Conservation (phyloP, 169 alveolate species). For the Cryptosporidium sp. region DNA sequence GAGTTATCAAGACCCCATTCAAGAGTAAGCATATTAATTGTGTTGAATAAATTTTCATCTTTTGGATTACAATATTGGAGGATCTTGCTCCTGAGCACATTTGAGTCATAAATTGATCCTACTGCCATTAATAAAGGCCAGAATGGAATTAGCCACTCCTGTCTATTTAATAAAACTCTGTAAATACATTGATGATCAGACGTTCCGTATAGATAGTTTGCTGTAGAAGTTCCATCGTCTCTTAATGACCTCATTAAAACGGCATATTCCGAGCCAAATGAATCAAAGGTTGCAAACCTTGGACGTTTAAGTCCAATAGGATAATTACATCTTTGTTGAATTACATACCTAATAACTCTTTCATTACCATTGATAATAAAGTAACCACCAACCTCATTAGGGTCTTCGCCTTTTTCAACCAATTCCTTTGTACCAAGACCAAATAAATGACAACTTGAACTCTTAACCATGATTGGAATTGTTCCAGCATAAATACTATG, state of each 20-base stretch:
- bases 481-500: slow-evolving; percentile 91
- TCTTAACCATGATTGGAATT: slow-evolving; percentile 97
- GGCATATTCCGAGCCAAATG: slow-evolving; percentile 82
- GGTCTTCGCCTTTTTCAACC: slow-evolving; percentile 96
- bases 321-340: slow-evolving; percentile 94
- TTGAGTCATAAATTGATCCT: slow-evolving; percentile 62
- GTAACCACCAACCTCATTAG: slow-evolving; percentile 98
- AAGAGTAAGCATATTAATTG: slow-evolving; percentile 60
- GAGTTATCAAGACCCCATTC: slow-evolving; percentile 71
- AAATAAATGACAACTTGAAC: slow-evolving; percentile 92
- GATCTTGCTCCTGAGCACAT: slow-evolving; percentile 41
- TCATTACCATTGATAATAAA: slow-evolving; percentile 98
- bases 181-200: slow-evolving; percentile 66
- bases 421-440: slow-evolving; percentile 91
- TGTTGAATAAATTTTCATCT: slow-evolving; percentile 47
- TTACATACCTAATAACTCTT: slow-evolving; percentile 95
- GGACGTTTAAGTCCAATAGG: slow-evolving; percentile 86
- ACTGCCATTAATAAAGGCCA: slow-evolving; percentile 69
- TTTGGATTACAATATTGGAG: slow-evolving; percentile 61
- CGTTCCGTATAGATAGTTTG: slow-evolving; percentile 69
- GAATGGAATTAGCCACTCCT: slow-evolving; percentile 71
- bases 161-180: slow-evolving; percentile 55
- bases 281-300: slow-evolving; percentile 77
- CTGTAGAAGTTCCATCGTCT: slow-evolving; percentile 76
- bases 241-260: slow-evolving; percentile 83